Evolutionary conservation across 1,284 basidiomycete genomes (phyloP), one percentile per base, ranked within the genome.

Genomic region (Exobasidium cylindrosporum): DNA sequence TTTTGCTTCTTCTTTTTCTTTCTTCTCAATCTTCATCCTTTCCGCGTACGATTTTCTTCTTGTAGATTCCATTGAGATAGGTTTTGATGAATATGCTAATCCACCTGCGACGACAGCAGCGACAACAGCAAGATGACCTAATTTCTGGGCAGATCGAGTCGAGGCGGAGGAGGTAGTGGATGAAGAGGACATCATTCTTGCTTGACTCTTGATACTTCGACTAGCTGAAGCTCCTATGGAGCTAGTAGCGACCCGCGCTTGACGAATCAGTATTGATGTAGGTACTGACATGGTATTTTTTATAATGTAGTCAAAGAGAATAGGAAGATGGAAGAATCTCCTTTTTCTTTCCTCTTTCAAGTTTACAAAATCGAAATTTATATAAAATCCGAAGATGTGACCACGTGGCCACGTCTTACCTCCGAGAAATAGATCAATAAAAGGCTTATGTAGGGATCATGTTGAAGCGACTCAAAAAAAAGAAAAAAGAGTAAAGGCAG

Each of bases 11-110:
- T 28, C 47, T 50, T 50, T 28, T 24, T 28, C 26, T 6, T 28
- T 50, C 47, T 50, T 28, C 26, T 4, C 47, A 13, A 21, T 24
- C 21, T 55, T 46, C 44, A 55, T 24, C 4, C 54, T 23, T 55
- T 55, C 44, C 14, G 24, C n/a, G 24, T 55, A 40, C 23, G 44
- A 6, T 40, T 55, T 46, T 30, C 54, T 55, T 7, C 24, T 7
- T 50, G 17, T 26, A 7, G 47, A 7, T n/a, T 26, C 24, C 23
- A 50, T 7, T 17, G 35, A 40, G 10, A 40, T 7, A 7, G 35
- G 35, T 17, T 40, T 40, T 17, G 35, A 10, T 10, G 35, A 10
- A 17, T 40, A 40, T 10, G 35, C 35, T 40, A 40, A 17, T 40
- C 35, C 35, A 10, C 35, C 35, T 10, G 35, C 35, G 35, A 40